Percentiles rank a stretch among this genome's conserved stretches.
These are phyloP conservation scores for Amyloporia xantha DNA, from an alignment of 768 basidiomycete species.

Conservation along the genomic window DNA sequence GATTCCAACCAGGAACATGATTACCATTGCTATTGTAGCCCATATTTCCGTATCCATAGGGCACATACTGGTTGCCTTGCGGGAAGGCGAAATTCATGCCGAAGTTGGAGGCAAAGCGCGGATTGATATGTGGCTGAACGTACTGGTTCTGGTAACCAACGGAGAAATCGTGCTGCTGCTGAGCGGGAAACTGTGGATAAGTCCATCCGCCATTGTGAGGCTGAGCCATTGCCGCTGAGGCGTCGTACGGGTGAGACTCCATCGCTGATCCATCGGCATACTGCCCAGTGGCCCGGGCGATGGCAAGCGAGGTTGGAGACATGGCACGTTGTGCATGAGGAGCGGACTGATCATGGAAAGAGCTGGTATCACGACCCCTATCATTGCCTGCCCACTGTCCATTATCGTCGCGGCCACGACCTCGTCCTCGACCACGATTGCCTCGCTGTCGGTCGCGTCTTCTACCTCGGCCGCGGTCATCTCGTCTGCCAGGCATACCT, in stretches of 20 bases:
- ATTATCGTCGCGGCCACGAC: constrained; percentile 22
- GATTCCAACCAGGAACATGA: constrained; percentile 1
- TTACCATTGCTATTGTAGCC: constrained; percentile 9
- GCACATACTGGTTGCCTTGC: constrained; percentile 7
- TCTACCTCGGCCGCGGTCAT: constrained; percentile 30
- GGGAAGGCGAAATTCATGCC: constrained; percentile 37
- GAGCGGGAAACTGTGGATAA: constrained; percentile 13
- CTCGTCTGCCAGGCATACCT: constrained; percentile 7
- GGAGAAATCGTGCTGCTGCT: constrained; percentile 6
- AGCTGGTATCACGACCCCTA: constrained; percentile 27
- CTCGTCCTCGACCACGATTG: constrained; percentile 26
- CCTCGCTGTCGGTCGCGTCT: constrained; percentile 23
- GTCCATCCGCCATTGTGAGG: constrained; percentile 10
- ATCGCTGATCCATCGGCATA: constrained; percentile 21
- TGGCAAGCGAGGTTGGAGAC: constrained; percentile 42
- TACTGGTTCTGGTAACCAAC: constrained; percentile 21
- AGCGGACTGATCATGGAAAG: constrained; percentile 25
- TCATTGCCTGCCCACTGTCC: constrained; percentile 5
- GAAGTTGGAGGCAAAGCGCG: constrained; percentile 65
- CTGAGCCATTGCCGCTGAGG: neutral
- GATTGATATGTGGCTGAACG: constrained; percentile 83
- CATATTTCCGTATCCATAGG: constrained; percentile 5
- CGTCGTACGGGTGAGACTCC: constrained; percentile 4
- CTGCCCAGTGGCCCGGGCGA: constrained; percentile 41
- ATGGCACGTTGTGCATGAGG: constrained; percentile 24